Conservation (phyloP, 2,329 filamentous ascomycete species). For the Claviceps citrina region DNA sequence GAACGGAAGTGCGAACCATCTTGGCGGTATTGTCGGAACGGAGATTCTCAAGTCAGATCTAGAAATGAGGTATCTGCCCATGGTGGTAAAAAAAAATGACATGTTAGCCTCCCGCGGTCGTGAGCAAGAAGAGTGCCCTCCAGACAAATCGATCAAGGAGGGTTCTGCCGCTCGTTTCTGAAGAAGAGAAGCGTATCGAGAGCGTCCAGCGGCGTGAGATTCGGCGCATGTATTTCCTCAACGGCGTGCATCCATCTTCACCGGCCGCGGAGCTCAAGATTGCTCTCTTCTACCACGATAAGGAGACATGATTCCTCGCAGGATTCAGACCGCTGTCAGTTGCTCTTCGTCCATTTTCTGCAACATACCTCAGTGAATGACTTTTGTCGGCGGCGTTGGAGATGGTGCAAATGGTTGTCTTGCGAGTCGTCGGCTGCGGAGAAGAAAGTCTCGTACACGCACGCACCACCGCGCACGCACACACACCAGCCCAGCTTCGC, state of each 20-base stretch:
- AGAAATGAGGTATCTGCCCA: constrained; percentile 51
- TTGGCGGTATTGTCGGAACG: constrained; percentile 46
- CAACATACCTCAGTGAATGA: constrained; percentile 29
- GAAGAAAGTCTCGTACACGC: constrained; percentile 5
- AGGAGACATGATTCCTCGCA: constrained; percentile 27
- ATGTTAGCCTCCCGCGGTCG: constrained; percentile 48
- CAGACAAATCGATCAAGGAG: constrained; percentile 31
- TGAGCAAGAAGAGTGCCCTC: constrained; percentile 58
- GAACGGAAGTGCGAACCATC: constrained; percentile 98
- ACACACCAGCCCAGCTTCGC: neutral
- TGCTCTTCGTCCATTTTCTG: constrained; percentile 1
- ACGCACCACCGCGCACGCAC: neutral
- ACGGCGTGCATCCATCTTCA: constrained; percentile 8
- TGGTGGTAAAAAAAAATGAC: constrained; percentile 11
- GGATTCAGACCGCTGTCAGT: constrained; percentile 18
- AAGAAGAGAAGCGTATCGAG: constrained; percentile 48
- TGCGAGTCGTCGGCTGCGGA: neutral
- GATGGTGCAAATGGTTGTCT: neutral
- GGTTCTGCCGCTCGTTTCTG: constrained; percentile 57
- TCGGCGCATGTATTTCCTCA: neutral
- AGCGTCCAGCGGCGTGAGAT: constrained; percentile 4
- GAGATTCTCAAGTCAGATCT: constrained; percentile 67
- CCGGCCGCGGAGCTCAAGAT: constrained; percentile 28
- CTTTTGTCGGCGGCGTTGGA: constrained; percentile 2
- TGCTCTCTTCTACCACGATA: constrained; percentile 45